Evolutionary conservation across 768 basidiomycete genomes (phyloP).

Genomic region (Leccinum disarticulatum): DNA sequence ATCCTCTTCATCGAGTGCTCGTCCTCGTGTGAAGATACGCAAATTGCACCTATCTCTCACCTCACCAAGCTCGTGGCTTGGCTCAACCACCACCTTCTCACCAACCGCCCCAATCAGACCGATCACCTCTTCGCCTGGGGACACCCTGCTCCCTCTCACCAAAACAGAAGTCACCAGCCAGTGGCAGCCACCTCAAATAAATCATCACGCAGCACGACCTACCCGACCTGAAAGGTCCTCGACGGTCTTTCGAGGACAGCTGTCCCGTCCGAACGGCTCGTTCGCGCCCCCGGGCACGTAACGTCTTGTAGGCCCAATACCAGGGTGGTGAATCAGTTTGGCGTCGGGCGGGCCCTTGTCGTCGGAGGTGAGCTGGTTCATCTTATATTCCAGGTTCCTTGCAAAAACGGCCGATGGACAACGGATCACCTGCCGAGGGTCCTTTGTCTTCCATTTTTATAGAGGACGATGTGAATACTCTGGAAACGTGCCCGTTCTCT

Average conservation of each 20-base stretch:
- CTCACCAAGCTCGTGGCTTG: not conserved
- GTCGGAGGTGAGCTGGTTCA: conserved; percentile 40
- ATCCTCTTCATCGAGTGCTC: not conserved
- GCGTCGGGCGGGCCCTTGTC: conserved; percentile 43
- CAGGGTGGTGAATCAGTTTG: conserved; percentile 45
- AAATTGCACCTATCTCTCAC: not conserved
- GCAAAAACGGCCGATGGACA: conserved; percentile 15
- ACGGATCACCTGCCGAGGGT: not conserved
- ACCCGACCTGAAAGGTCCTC: not conserved
- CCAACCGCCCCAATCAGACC: not conserved
- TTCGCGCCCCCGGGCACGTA: too few relatives aligned
- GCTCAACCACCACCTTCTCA: not conserved
- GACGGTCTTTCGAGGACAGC: too few relatives aligned
- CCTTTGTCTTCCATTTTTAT: conserved; percentile 5
- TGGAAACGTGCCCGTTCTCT: conserved; percentile 17
- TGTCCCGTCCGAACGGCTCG: conserved; percentile 16
- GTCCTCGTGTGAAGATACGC: not conserved
- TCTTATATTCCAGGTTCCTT: conserved; percentile 7
- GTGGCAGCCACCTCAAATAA: too few relatives aligned
- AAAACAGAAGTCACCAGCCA: not conserved
- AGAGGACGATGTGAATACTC: conserved; percentile 1
- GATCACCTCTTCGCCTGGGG: too few relatives aligned
- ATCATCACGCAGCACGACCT: not conserved
- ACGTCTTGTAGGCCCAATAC: conserved; percentile 37
- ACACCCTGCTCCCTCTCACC: not conserved